Evolutionary conservation across 1,284 basidiomycete genomes (phyloP), one percentile per base, ranked within the genome.

Genomic region (Apiotrichum domesticum): DNA sequence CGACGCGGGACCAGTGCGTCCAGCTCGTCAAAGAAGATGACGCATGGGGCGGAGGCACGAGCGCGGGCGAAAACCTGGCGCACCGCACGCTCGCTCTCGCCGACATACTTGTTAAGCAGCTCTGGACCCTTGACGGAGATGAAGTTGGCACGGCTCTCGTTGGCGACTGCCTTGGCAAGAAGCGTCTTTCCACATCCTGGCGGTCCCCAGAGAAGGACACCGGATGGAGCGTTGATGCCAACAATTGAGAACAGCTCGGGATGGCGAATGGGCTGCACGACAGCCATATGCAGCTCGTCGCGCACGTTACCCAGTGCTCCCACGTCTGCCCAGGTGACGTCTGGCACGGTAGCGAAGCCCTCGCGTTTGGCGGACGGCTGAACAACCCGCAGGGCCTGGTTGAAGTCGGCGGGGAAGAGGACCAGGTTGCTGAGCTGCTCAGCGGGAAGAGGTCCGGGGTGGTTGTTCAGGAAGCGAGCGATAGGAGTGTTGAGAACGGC

Each of bases 21-120:
- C 5, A 98, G 81, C 76, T 98, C 95, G 72, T 98, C 96, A 78
- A 99, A 99, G 86, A 98, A 99, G 90, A 99, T 98, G 61, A 99
- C 95, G 75, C 95, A 78, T 45, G 96, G 96, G 7, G 95, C 91
- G 0, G 95, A 95, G 10, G 96, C 94, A 66, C 96, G 88, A 42
- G 96, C 96, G 77, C 98, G 95, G 80, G 97, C 92, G 68, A 98
- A 98, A 0, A 98, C 90, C 70, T 96, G 92, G 43, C 95, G 80
- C 0, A 98, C 91, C 0, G 95, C 94, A 33, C 91, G 81, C 72
- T 98, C 96, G 73, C 90, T 94, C 79, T 98, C 95, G 32, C 95
- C 95, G 0, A 98, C 94, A 66, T 98, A 98, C 90, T 96, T 71
- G 35, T 97, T 97, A 62, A 98, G 79, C 58, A 98, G 71, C 71